phyloP scores from a whole-genome alignment of 306 rosid genomes.

The Vigna mungo region DNA sequence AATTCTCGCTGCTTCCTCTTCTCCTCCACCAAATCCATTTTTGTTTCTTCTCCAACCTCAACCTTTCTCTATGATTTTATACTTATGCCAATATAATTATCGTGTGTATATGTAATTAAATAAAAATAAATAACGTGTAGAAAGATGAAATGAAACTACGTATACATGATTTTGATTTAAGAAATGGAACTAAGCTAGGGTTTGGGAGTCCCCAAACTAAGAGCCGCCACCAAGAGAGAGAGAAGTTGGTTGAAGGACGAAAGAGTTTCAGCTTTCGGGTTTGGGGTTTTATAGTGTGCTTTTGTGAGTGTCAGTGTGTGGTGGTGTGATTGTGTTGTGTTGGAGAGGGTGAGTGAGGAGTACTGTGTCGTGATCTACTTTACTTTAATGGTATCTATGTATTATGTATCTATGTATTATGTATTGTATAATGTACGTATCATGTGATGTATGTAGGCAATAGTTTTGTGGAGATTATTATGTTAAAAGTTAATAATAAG shows the following conservation, averaged over 20 bases:
- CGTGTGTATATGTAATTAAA: neutral
- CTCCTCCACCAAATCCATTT: constrained; percentile 64
- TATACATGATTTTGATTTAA: neutral
- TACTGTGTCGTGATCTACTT: no score
- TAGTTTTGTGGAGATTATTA: no score
- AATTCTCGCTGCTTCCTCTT: constrained; percentile 59
- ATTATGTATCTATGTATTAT: no score
- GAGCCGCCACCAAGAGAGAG: constrained; percentile 75
- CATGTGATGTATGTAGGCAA: no score
- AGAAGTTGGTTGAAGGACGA: neutral
- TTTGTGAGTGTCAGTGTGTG: neutral
- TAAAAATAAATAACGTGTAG: neutral
- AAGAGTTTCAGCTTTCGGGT: neutral
- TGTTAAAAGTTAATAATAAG: no score
- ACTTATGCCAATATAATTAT: neutral
- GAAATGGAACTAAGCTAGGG: constrained; percentile 67
- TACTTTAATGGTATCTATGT: no score
- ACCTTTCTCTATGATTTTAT: neutral
- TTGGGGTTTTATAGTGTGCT: constrained; percentile 40
- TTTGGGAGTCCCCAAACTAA: constrained; percentile 43
- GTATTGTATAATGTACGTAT: no score
- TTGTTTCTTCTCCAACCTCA: constrained; percentile 38
- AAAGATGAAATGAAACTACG: neutral
- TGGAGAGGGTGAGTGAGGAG: neutral
- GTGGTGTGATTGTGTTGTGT: neutral